Conservation (phyloP, 106 monocot species). For the Amphibolis antarctica region DNA sequence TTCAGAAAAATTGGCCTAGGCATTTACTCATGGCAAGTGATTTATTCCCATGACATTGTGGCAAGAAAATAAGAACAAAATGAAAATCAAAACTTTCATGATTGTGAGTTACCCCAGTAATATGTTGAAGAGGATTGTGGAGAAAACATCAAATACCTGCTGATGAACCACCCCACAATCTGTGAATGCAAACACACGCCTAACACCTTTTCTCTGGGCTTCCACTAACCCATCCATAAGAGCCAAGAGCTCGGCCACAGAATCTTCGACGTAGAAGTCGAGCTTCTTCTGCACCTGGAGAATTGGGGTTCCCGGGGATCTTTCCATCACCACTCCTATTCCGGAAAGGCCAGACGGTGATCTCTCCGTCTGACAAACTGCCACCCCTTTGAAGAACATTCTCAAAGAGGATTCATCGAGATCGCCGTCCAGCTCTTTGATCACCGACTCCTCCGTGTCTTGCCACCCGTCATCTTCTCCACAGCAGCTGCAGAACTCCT, state of each 20-base stretch:
- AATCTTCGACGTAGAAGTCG: conserved; percentile 68
- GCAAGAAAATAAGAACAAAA: too few relatives aligned
- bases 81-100: too few relatives aligned
- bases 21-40: too few relatives aligned
- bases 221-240: conserved; percentile 78
- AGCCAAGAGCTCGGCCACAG: conserved; percentile 65
- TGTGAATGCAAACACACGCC: conserved; percentile 57
- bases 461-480: conserved; percentile 75
- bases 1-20: too few relatives aligned
- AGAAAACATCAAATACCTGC: conserved; percentile 25
- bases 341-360: conserved; percentile 48
- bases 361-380: conserved; percentile 21
- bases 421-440: conserved; percentile 21
- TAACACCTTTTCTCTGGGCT: conserved; percentile 39
- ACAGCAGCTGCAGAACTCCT: conserved; percentile 72
- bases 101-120: not conserved
- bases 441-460: conserved; percentile 45
- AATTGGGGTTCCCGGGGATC: conserved; percentile 29
- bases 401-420: conserved; percentile 52
- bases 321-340: conserved; percentile 76
- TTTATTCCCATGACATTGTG: too few relatives aligned
- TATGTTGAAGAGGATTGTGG: not conserved
- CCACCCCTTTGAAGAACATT: conserved; percentile 79
- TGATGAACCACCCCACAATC: conserved; percentile 53
- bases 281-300: conserved; percentile 83